phyloP scores from a whole-genome alignment of 805 yeast species.

The Limtongozyma cylindracea region DNA sequence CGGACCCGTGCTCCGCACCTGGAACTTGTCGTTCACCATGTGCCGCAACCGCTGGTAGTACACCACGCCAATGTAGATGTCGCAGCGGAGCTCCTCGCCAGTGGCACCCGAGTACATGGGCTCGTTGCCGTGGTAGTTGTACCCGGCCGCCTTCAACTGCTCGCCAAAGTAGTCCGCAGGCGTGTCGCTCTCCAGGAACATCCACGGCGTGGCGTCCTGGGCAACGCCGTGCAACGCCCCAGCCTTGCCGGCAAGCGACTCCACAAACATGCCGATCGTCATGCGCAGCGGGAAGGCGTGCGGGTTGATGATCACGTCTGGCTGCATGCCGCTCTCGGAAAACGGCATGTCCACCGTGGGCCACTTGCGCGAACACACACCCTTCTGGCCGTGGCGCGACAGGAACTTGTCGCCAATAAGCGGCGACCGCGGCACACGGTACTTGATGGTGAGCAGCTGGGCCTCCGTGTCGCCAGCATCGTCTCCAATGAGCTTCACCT shows the following conservation, averaged over 20 bases:
- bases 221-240: constrained; percentile 97
- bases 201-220: constrained; percentile 95
- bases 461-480: constrained; percentile 53
- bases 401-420: constrained; percentile 95
- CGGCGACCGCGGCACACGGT: constrained; percentile 78
- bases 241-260: constrained; percentile 94
- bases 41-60: constrained; percentile 96
- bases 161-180: constrained; percentile 97
- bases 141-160: constrained; percentile 69
- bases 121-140: constrained; percentile 94
- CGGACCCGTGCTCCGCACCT: constrained; percentile 97
- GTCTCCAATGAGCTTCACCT: constrained; percentile 78
- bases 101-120: constrained; percentile 98
- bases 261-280: constrained; percentile 99
- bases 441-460: constrained; percentile 69
- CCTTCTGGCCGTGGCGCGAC: constrained; percentile 95
- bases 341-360: constrained; percentile 95
- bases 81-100: constrained; percentile 91
- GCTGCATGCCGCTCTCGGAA: constrained; percentile 87
- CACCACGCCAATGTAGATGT: constrained; percentile 90
- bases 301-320: constrained; percentile 93
- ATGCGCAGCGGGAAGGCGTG: constrained; percentile 99
- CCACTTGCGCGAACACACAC: constrained; percentile 97
- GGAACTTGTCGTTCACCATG: constrained; percentile 99
- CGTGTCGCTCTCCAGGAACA: constrained; percentile 70